phyloP scores from a whole-genome alignment of 1,139 yeast species.

The Magnusiomyces magnusii region DNA sequence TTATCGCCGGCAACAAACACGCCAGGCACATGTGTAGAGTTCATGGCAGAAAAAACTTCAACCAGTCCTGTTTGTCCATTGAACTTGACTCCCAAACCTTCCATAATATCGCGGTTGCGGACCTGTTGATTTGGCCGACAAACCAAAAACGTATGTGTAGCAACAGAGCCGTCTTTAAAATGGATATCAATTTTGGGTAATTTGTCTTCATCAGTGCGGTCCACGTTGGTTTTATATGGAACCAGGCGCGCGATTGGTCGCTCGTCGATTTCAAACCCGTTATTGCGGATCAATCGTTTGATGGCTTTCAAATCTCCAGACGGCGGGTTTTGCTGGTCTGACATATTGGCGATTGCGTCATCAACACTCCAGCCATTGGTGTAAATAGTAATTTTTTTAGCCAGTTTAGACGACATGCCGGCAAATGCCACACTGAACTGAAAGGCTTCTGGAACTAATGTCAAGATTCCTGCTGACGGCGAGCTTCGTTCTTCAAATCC shows the following conservation, averaged over 20 bases:
- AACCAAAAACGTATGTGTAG: conserved; percentile 4
- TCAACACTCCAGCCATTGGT: conserved; percentile 4
- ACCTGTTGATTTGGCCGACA: conserved; percentile 6
- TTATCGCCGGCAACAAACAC: conserved; percentile 10
- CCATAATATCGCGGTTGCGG: conserved; percentile 7
- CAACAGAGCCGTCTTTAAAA: background rate
- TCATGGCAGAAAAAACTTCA: conserved; percentile 1
- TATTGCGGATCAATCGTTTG: background rate
- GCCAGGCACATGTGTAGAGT: conserved; percentile 6
- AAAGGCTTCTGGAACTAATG: conserved; percentile 1
- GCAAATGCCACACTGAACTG: conserved; percentile 6
- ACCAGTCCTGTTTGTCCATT: conserved; percentile 1
- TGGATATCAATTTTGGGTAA: conserved; percentile 4
- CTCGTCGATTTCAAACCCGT: conserved; percentile 4
- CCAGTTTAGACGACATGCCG: conserved; percentile 6
- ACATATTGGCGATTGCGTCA: background rate
- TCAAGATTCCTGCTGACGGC: conserved; percentile 6
- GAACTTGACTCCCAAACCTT: conserved; percentile 4
- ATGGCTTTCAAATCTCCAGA: background rate
- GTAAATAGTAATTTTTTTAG: conserved; percentile 6
- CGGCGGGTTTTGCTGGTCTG: background rate
- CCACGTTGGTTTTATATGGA: conserved; percentile 5
- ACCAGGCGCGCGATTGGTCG: background rate
- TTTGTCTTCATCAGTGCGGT: conserved; percentile 1
- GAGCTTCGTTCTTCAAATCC: conserved; percentile 9